phyloP scores from a whole-genome alignment of 305 asterid species.

The Fraxinus baroniana region DNA sequence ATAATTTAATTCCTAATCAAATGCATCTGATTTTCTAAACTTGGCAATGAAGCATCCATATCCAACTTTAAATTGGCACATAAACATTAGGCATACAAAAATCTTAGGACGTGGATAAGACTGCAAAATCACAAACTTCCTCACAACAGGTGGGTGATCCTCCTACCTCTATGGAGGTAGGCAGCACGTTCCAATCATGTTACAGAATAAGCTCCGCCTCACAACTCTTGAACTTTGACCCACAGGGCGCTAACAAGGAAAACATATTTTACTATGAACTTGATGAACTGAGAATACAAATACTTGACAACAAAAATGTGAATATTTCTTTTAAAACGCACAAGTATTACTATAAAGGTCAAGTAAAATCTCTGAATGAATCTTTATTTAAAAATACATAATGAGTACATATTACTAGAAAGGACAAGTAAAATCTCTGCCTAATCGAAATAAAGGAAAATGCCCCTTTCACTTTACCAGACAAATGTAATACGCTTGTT shows the following conservation, averaged over 20 bases:
- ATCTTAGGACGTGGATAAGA: slow-evolving; percentile 25
- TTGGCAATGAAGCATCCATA: slow-evolving; percentile 22
- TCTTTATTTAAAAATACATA: neutral
- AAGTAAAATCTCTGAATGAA: neutral
- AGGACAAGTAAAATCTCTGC: neutral
- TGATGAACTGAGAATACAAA: slow-evolving; percentile 24
- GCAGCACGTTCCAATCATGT: slow-evolving; percentile 40
- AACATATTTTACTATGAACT: slow-evolving; percentile 42
- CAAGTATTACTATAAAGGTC: slow-evolving; percentile 10
- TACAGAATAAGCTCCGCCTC: slow-evolving; percentile 24
- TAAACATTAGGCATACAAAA: slow-evolving; percentile 2
- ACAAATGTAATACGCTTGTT: neutral
- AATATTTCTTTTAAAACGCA: slow-evolving; percentile 9
- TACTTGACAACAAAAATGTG: slow-evolving; percentile 3
- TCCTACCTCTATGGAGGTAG: slow-evolving; percentile 52
- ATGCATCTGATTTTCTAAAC: slow-evolving; percentile 21
- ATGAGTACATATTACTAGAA: neutral
- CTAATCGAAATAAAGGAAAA: neutral
- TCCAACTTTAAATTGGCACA: slow-evolving; percentile 27
- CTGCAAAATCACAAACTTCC: slow-evolving; percentile 24
- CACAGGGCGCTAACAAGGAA: slow-evolving; percentile 59
- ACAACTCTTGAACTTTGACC: slow-evolving; percentile 40
- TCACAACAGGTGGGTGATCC: slow-evolving; percentile 22
- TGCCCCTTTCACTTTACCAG: slow-evolving; percentile 14
- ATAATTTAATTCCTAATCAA: slow-evolving; percentile 4